Percentiles rank a stretch among this genome's conserved stretches.
phyloP scores from a whole-genome alignment of 805 yeast species.

The Limtongia smithiae region DNA sequence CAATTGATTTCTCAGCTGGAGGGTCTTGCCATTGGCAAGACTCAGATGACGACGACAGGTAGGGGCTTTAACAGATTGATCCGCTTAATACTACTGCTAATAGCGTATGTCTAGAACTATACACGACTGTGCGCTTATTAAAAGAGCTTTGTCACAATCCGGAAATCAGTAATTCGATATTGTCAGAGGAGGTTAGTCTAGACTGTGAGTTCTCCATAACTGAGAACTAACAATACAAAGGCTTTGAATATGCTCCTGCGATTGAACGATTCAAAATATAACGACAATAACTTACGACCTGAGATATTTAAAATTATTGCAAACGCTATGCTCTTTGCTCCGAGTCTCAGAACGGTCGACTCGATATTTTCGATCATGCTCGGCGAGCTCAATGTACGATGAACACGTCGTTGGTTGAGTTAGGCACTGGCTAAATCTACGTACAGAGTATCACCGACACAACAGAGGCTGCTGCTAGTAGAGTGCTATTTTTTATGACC shows the following conservation, averaged over 20 bases:
- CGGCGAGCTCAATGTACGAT: constrained; percentile 9
- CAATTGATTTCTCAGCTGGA: too few relatives aligned
- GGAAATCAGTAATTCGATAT: neutral
- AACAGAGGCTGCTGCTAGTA: constrained; percentile 20
- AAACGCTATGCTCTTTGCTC: constrained; percentile 15
- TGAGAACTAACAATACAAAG: neutral
- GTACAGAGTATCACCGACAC: neutral
- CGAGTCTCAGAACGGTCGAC: constrained; percentile 1
- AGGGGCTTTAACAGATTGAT: too few relatives aligned
- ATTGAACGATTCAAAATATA: neutral
- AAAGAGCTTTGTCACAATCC: too few relatives aligned
- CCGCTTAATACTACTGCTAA: too few relatives aligned
- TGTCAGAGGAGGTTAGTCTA: neutral
- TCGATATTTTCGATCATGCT: constrained; percentile 1
- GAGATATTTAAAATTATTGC: constrained; percentile 23
- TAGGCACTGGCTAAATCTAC: too few relatives aligned
- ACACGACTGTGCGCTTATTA: too few relatives aligned
- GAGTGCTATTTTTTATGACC: constrained; percentile 21
- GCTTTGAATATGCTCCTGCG: neutral
- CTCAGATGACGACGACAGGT: too few relatives aligned
- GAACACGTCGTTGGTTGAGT: too few relatives aligned
- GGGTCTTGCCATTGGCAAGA: too few relatives aligned
- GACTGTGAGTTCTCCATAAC: neutral
- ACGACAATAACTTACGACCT: constrained; percentile 1
- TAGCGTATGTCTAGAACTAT: too few relatives aligned